Evolutionary conservation across 2,329 filamentous ascomycete species (phyloP).

Genomic region (Aureobasidium leucospermi): DNA sequence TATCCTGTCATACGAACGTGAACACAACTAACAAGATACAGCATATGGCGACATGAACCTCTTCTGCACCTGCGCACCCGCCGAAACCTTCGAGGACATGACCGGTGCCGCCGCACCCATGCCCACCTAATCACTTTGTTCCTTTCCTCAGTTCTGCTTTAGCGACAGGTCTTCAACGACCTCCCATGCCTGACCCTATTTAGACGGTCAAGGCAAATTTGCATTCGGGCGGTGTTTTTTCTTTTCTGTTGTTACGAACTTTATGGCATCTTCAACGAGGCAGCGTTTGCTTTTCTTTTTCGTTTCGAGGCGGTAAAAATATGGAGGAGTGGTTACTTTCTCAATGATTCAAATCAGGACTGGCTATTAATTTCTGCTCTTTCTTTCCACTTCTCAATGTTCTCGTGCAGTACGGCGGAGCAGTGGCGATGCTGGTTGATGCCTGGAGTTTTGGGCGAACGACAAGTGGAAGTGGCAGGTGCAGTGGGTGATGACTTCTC

Average conservation of each 20-base stretch:
- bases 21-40: conserved; percentile 28
- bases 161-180: conserved; percentile 13
- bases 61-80: conserved; percentile 88
- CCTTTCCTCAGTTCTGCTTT: neutral
- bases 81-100: conserved; percentile 49
- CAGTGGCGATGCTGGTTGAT: neutral
- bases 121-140: neutral
- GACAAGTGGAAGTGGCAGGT: too few relatives aligned
- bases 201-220: neutral
- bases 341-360: neutral
- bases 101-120: conserved; percentile 26
- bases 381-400: neutral
- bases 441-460: too few relatives aligned
- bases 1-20: neutral
- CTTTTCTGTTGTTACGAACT: neutral
- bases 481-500: too few relatives aligned
- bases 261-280: conserved; percentile 13
- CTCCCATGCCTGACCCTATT: neutral
- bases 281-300: neutral
- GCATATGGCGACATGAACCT: conserved; percentile 87
- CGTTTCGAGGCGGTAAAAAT: neutral
- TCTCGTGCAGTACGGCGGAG: too few relatives aligned
- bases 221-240: conserved; percentile 1
- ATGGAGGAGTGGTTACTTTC: neutral
- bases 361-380: neutral